Conservation (phyloP, 2,329 filamentous ascomycete genomes). For the Diaporthe velutina region DNA sequence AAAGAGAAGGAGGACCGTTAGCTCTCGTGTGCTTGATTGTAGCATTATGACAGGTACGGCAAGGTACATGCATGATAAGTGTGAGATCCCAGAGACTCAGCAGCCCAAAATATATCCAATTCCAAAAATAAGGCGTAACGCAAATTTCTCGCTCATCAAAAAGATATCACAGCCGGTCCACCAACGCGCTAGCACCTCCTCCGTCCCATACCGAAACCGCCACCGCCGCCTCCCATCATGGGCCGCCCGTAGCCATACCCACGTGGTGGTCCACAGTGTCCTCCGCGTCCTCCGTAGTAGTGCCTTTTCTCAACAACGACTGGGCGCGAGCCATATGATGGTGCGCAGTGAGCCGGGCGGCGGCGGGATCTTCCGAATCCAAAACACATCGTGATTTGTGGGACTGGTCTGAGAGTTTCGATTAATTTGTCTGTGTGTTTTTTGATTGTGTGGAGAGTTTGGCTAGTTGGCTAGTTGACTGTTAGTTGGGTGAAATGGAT, state of each 20-base stretch:
- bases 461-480: background rate
- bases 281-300: background rate
- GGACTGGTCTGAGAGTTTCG: too few relatives aligned
- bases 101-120: background rate
- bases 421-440: background rate
- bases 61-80: background rate
- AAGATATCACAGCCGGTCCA: background rate
- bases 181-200: slow-evolving; percentile 3
- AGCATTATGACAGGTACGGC: too few relatives aligned
- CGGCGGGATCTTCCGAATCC: background rate
- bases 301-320: background rate
- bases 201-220: slow-evolving; percentile 6
- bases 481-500: background rate
- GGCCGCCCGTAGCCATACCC: background rate
- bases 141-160: background rate
- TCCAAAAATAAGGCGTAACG: background rate
- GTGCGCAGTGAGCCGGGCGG: background rate
- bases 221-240: slow-evolving; percentile 1
- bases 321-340: background rate
- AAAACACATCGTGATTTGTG: slow-evolving; percentile 2
- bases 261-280: background rate
- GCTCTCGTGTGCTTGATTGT: too few relatives aligned
- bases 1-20: background rate
- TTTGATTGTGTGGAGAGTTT: background rate
- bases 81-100: background rate